Percentiles rank a stretch among this genome's conserved stretches.
Conservation (phyloP, 306 rosid genomes). For the Lagenaria siceraria region DNA sequence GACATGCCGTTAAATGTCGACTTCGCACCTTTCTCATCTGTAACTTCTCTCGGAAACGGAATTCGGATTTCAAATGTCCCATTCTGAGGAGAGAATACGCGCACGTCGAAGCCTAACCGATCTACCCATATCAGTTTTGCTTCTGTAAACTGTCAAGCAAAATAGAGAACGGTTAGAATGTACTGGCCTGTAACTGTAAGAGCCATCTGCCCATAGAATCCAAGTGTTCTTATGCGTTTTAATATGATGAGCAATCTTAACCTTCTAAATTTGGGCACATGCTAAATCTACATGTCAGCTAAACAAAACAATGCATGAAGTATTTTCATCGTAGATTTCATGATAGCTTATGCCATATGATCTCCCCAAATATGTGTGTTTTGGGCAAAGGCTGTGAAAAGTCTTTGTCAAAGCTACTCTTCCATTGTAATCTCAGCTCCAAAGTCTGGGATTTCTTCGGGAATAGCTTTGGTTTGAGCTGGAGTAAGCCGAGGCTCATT, state of each 20-base stretch:
- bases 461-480: no score
- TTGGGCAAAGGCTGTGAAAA: no score
- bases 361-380: no score
- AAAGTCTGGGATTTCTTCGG: no score
- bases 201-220: neutral
- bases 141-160: slow-evolving; percentile 44
- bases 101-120: slow-evolving; percentile 77
- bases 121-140: slow-evolving; percentile 92
- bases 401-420: no score
- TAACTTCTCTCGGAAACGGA: slow-evolving; percentile 80
- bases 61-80: slow-evolving; percentile 67
- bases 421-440: no score
- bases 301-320: neutral
- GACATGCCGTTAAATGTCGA: slow-evolving; percentile 85
- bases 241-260: neutral
- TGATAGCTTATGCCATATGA: neutral
- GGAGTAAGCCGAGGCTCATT: no score
- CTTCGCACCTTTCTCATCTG: slow-evolving; percentile 77
- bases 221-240: neutral
- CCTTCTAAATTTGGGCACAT: neutral
- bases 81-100: slow-evolving; percentile 38
- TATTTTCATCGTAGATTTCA: neutral
- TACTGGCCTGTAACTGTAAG: neutral
- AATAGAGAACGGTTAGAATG: neutral
- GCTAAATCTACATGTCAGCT: neutral